Conservation (phyloP, 345 rosid species). For the Fremontodendron californicum region DNA sequence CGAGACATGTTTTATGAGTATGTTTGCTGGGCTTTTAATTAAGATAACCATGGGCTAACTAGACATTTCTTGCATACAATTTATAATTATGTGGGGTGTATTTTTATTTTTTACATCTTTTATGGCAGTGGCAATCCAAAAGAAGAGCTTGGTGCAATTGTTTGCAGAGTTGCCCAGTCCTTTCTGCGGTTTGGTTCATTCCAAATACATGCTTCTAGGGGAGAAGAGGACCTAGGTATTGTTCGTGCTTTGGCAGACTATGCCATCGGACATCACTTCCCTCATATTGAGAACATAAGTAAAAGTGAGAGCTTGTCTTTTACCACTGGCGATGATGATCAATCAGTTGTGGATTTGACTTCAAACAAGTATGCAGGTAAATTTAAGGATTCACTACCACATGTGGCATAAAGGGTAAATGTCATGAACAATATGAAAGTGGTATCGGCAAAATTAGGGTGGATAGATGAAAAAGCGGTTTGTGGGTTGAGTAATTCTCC, state of each 20-base stretch:
- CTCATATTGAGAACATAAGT: slow-evolving; percentile 73
- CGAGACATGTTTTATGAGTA: slow-evolving; percentile 99
- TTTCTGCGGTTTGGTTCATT: slow-evolving; percentile 90
- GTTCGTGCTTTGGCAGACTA: slow-evolving; percentile 81
- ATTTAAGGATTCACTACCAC: neutral
- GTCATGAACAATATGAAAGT: neutral
- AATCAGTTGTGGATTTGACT: slow-evolving; percentile 81
- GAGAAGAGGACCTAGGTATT: slow-evolving; percentile 78
- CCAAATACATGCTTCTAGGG: slow-evolving; percentile 90
- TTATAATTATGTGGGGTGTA: neutral
- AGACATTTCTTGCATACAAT: neutral
- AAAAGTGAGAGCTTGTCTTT: slow-evolving; percentile 84
- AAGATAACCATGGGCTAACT: neutral
- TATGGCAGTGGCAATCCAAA: slow-evolving; percentile 86
- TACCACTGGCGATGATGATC: slow-evolving; percentile 67
- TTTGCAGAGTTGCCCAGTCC: slow-evolving; percentile 87
- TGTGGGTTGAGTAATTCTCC: neutral
- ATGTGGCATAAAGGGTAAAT: neutral
- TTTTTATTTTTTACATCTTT: slow-evolving; percentile 6
- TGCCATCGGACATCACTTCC: slow-evolving; percentile 85
- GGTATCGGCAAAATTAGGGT: neutral
- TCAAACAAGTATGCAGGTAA: slow-evolving; percentile 97
- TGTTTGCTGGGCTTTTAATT: slow-evolving; percentile 25
- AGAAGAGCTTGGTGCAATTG: slow-evolving; percentile 95
- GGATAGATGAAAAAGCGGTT: neutral